phyloP scores from a whole-genome alignment of 768 basidiomycete species.

The Serendipita sp. region DNA sequence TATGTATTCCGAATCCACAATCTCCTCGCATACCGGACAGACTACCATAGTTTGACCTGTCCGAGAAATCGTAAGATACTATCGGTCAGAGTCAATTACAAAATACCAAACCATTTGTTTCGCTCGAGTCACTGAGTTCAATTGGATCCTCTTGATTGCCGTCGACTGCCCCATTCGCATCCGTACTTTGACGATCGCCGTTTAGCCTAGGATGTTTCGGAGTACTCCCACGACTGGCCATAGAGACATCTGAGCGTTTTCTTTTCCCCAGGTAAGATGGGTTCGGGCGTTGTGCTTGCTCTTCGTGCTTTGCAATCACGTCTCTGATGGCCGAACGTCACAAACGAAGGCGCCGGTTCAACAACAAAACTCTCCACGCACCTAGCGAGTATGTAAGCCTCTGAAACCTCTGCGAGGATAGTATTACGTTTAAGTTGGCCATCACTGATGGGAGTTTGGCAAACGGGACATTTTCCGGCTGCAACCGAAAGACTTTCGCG shows the following conservation, averaged over 20 bases:
- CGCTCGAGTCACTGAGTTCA: neutral
- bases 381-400: neutral
- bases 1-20: neutral
- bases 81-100: neutral
- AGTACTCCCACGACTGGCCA: neutral
- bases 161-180: neutral
- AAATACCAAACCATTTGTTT: neutral
- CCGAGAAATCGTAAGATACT: neutral
- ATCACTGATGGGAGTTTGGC: neutral
- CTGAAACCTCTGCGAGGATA: neutral
- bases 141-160: neutral
- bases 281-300: neutral
- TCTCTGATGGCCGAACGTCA: neutral
- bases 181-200: neutral
- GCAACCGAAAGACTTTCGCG: constrained; percentile 1
- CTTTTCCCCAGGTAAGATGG: neutral
- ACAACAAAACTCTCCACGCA: neutral
- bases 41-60: neutral
- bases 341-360: neutral
- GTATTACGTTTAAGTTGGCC: constrained; percentile 5
- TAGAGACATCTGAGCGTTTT: neutral
- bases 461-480: neutral
- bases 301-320: neutral
- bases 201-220: neutral
- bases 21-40: neutral